Evolutionary conservation across 2,329 filamentous ascomycete genomes (phyloP), one percentile per base, ranked within the genome.

Genomic region (Diaporthe caulivora): DNA sequence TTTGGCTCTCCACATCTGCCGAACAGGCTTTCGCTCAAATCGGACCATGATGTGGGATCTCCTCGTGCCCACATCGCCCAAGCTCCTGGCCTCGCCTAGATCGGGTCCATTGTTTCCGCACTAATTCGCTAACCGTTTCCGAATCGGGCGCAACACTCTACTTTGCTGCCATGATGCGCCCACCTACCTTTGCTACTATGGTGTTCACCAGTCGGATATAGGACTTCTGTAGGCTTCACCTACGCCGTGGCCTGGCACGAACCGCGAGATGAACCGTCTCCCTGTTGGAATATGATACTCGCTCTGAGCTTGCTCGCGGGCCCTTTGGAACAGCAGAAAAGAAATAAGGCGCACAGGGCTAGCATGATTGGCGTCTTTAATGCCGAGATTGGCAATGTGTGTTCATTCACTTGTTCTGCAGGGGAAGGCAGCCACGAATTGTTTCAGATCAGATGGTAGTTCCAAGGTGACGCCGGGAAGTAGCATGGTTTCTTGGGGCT

Each of bases 81-180:
- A 51, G 34, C 21, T 49, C 42, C 24, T 64, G 34, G 42, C 53
- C 26, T 75, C 47, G 47, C 26, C 53, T 40, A 51, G 72, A 69
- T 49, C 31, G 10, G 60, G 72, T 78, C 76, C 74, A 60, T 51
- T 58, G 54, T 72, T 78, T 77, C 80, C 78, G 76, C 64, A 78
- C 79, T 75, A 72, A 77, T 78, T 81, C 77, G 80, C 80, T 82
- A 80, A 82, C 75, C 76, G 75, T 74, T 81, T 78, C 81, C 80
- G 34, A 76, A 81, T 80, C 60, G 76, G 78, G 77, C 55, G 44
- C 72, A 51, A 70, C 31, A 76, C 74, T 71, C 74, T 72, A 26
- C 72, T 54, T 42, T 76, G 75, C 72, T 76, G 73, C 72, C 75
- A 79, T 70, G 29, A 74, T 72, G 72, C 72, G 71, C 73, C 47